Evolutionary conservation across 2,329 filamentous ascomycete genomes (phyloP).

Genomic region (Emmonsiellopsis sp.): DNA sequence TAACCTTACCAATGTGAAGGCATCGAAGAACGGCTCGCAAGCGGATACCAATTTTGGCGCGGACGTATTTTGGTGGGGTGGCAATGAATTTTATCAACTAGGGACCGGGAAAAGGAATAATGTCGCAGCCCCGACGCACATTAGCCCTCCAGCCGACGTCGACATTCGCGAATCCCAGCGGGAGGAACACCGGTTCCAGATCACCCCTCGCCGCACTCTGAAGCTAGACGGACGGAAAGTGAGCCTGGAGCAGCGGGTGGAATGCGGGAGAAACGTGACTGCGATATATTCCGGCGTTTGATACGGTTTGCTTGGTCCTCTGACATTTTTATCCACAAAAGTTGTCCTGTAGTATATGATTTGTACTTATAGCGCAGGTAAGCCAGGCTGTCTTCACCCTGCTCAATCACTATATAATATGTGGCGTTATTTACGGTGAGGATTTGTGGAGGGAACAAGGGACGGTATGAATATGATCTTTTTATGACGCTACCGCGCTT

Average conservation of each 20-base stretch:
- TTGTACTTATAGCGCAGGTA: neutral
- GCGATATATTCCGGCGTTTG: conserved; percentile 66
- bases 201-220: conserved; percentile 67
- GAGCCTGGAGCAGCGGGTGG: conserved; percentile 73
- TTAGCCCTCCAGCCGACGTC: conserved; percentile 60
- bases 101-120: conserved; percentile 87
- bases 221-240: conserved; percentile 60
- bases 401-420: too few relatives aligned
- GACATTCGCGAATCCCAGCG: conserved; percentile 53
- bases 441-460: too few relatives aligned
- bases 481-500: too few relatives aligned
- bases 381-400: too few relatives aligned
- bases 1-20: conserved; percentile 62
- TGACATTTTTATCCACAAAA: neutral
- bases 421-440: too few relatives aligned
- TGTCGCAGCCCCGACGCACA: conserved; percentile 63
- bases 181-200: conserved; percentile 66
- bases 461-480: too few relatives aligned
- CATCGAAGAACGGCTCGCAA: conserved; percentile 40
- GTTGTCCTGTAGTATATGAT: conserved; percentile 1
- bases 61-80: conserved; percentile 88
- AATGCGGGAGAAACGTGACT: conserved; percentile 74
- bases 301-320: conserved; percentile 4
- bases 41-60: conserved; percentile 73
- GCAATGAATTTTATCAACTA: conserved; percentile 88